Conservation (phyloP, 1,284 basidiomycete genomes). For the Leucoagaricus sp. region DNA sequence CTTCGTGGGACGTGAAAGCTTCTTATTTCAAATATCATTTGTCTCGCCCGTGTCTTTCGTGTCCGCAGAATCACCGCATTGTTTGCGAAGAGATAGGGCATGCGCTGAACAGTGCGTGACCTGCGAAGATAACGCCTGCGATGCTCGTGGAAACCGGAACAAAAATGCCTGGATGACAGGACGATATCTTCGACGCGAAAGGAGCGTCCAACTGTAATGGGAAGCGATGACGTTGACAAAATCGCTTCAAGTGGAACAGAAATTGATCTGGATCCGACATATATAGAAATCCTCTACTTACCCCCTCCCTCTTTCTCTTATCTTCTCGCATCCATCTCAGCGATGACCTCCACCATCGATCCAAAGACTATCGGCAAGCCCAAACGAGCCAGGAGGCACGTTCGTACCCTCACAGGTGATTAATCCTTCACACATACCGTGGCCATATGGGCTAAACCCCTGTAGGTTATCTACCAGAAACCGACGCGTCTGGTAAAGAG, state of each 20-base stretch:
- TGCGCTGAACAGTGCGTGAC: background rate
- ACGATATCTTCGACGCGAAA: background rate
- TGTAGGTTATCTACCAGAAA: constrained; percentile 73
- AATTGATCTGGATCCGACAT: constrained; percentile 3
- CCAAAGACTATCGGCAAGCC: constrained; percentile 65
- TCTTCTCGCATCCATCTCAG: constrained; percentile 18
- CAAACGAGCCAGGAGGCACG: constrained; percentile 60
- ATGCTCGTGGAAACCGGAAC: no score
- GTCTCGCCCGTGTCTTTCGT: constrained; percentile 12
- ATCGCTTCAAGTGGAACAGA: constrained; percentile 6
- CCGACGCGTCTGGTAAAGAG: constrained; percentile 73
- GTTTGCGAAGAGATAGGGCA: background rate
- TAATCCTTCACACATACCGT: background rate
- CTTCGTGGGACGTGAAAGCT: background rate
- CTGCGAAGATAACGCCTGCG: no score
- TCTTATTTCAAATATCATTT: constrained; percentile 8
- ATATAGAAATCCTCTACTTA: constrained; percentile 11
- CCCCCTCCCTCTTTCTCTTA: constrained; percentile 13
- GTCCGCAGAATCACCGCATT: constrained; percentile 6
- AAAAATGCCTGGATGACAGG: background rate
- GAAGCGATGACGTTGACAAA: constrained; percentile 11
- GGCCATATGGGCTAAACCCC: background rate
- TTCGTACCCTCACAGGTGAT: constrained; percentile 71
- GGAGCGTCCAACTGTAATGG: background rate
- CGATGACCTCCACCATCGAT: constrained; percentile 62